phyloP scores from a whole-genome alignment of 1,284 basidiomycete genomes.

The Papiliotrema laurentii region DNA sequence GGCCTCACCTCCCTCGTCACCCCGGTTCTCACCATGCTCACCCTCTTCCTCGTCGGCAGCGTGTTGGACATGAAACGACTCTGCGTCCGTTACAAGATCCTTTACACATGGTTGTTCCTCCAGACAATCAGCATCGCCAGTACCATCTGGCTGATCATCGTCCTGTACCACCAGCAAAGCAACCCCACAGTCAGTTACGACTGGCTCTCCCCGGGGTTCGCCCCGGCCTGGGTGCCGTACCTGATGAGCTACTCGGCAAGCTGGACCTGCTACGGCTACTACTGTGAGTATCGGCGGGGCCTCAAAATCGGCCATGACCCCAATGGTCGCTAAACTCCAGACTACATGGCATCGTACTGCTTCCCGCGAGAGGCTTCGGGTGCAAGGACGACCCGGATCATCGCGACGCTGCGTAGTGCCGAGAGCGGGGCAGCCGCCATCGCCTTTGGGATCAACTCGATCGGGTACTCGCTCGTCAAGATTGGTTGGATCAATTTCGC shows the following conservation, averaged over 20 bases:
- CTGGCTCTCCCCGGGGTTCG: slow-evolving; percentile 35
- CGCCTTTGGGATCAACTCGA: slow-evolving; percentile 17
- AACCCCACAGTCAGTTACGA: slow-evolving; percentile 12
- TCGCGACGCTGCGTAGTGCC: slow-evolving; percentile 19
- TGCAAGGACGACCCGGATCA: slow-evolving; percentile 15
- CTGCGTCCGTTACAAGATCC: slow-evolving; percentile 9
- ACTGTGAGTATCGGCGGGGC: background rate
- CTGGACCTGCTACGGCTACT: slow-evolving; percentile 15
- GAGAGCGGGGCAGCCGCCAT: slow-evolving; percentile 19
- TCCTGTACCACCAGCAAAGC: slow-evolving; percentile 13
- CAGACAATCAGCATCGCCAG: slow-evolving; percentile 21
- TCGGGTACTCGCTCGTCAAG: slow-evolving; percentile 7
- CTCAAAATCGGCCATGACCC: too few species aligned
- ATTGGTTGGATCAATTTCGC: slow-evolving; percentile 17
- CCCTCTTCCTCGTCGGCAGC: slow-evolving; percentile 39
- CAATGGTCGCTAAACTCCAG: too few species aligned
- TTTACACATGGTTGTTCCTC: slow-evolving; percentile 11
- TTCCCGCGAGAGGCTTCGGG: slow-evolving; percentile 16
- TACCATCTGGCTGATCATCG: slow-evolving; percentile 42
- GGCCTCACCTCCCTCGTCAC: slow-evolving; percentile 44
- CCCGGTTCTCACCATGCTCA: slow-evolving; percentile 32
- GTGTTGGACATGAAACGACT: slow-evolving; percentile 36
- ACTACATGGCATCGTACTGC: slow-evolving; percentile 16
- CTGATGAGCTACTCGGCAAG: slow-evolving; percentile 16
- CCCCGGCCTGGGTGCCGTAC: slow-evolving; percentile 29